A percentile compares a stretch with the other conserved stretches of the same genome.
Evolutionary conservation across 2,329 filamentous ascomycete genomes (phyloP).

Genomic region (Verticillium zaregamsianum): DNA sequence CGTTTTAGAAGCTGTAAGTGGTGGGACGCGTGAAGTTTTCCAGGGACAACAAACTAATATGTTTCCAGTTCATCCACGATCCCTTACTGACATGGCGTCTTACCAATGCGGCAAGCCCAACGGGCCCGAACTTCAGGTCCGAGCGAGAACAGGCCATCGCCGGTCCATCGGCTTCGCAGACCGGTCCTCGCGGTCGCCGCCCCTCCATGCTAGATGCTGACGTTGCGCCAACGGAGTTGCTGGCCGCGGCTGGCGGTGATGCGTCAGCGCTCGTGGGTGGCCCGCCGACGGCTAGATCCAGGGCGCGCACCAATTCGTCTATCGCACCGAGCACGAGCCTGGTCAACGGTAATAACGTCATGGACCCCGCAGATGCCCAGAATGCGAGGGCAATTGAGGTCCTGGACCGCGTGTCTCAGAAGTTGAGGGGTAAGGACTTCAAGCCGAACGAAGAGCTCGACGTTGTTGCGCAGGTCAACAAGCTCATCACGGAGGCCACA

Average conservation of each 20-base stretch:
- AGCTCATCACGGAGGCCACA: slow-evolving; percentile 90
- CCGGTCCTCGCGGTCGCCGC: slow-evolving; percentile 54
- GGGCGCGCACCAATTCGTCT: slow-evolving; percentile 59
- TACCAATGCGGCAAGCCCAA: slow-evolving; percentile 57
- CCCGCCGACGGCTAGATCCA: slow-evolving; percentile 43
- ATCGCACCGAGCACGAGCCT: slow-evolving; percentile 30
- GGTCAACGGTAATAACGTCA: slow-evolving; percentile 28
- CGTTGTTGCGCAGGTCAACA: slow-evolving; percentile 86
- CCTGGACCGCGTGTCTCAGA: slow-evolving; percentile 86
- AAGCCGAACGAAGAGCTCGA: slow-evolving; percentile 79
- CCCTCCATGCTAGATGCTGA: slow-evolving; percentile 66
- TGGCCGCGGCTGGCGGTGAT: slow-evolving; percentile 39
- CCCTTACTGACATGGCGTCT: slow-evolving; percentile 98
- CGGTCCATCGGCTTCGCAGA: slow-evolving; percentile 27
- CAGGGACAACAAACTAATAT: slow-evolving; percentile 14
- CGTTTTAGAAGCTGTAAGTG: slow-evolving; percentile 81
- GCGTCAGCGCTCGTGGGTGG: slow-evolving; percentile 34
- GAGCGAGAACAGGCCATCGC: slow-evolving; percentile 53
- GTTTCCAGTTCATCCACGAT: slow-evolving; percentile 86
- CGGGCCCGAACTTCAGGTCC: slow-evolving; percentile 63
- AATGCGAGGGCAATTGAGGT: slow-evolving; percentile 93
- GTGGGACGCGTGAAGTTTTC: too few relatives aligned
- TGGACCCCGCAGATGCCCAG: slow-evolving; percentile 69
- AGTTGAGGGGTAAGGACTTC: slow-evolving; percentile 91
- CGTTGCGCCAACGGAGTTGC: slow-evolving; percentile 54